Base-by-base conservation (phyloP, 2,329 filamentous ascomycete genomes). In the Fusarium sp. region DNA sequence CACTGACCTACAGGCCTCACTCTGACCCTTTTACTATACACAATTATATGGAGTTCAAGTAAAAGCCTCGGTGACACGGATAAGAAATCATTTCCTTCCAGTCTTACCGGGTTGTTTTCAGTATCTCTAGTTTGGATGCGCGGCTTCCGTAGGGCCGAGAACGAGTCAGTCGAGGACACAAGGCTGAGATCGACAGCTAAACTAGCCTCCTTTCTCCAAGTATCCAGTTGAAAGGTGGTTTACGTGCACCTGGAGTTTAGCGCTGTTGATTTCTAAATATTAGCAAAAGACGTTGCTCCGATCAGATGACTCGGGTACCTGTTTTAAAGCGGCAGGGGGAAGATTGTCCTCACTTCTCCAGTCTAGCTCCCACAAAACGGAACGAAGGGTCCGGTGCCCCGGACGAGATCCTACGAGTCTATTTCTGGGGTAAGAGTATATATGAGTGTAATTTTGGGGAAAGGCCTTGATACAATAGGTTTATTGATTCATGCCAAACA, bases 171-270 rank as follows among this genome's bases (percentile, higher is more conserved):
- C 32, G 9, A 47, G 42, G 19, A 25, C 23, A 25, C 23, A 53
- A 23, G 50, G 47, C 15, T 51, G 47, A 53, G 46, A 53, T 53
- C 46, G 21, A 51, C 46, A 27, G 39, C 29, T 53, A 53, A 53
- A 29, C 21, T 50, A 38, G 36, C 11, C 5, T 38, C 36, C 19
- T 38, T 38, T 21, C 19, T 19, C 6, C 2, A 25, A 2, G 23
- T 25, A 25, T 25, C 23, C 23, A 25, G 23, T 25, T 7, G 23
- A 25, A 25, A 25, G 17, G 36, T 35, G 36, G 46, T 17, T 50
- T 37, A 36, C 31, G 29, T 51, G 25, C 21, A 47, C 23, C 19
- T 43, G 32, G 31, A 19, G 36, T 53, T 14, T 43, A 25, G 15
- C 23, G 36, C 42, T 17, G 23, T 25, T 25, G 23, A 5, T 25